phyloP scores from a whole-genome alignment of 768 basidiomycete genomes.

The Pisolithus orientalis region DNA sequence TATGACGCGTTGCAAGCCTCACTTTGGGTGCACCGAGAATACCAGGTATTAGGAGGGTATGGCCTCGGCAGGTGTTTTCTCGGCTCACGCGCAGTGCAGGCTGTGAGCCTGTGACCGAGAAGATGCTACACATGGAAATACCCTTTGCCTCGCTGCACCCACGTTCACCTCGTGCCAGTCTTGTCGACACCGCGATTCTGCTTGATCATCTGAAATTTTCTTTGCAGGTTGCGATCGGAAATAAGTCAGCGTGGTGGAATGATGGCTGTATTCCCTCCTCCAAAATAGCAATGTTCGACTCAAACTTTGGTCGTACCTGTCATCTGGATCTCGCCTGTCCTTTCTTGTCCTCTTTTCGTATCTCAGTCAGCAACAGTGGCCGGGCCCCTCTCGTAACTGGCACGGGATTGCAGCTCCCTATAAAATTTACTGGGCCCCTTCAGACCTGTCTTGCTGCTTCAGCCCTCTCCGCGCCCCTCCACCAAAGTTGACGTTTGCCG shows the following conservation, averaged over 20 bases:
- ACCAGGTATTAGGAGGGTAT: neutral
- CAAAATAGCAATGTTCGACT: constrained; percentile 9
- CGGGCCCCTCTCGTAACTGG: constrained; percentile 11
- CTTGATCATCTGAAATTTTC: constrained; percentile 8
- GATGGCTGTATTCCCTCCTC: constrained; percentile 15
- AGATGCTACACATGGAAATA: constrained; percentile 4
- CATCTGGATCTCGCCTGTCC: constrained; percentile 16
- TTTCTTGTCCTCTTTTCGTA: constrained; percentile 14
- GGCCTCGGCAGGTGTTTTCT: constrained; percentile 18
- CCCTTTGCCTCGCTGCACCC: constrained; percentile 24
- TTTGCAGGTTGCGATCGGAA: constrained; percentile 18
- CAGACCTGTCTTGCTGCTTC: constrained; percentile 4
- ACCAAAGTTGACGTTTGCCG: neutral
- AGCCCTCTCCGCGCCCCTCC: constrained; percentile 1
- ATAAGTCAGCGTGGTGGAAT: constrained; percentile 25
- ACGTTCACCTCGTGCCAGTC: constrained; percentile 26
- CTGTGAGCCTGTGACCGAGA: constrained; percentile 4
- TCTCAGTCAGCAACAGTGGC: constrained; percentile 1
- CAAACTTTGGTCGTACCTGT: neutral
- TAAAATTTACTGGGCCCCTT: constrained; percentile 14
- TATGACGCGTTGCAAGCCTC: neutral
- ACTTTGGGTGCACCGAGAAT: neutral
- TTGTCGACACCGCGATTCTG: constrained; percentile 19
- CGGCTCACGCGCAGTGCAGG: constrained; percentile 5
- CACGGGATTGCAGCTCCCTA: constrained; percentile 20